These are phyloP conservation scores for Penicillium thymicola DNA, from an alignment of 2,329 filamentous ascomycete genomes.

Conservation along the genomic window DNA sequence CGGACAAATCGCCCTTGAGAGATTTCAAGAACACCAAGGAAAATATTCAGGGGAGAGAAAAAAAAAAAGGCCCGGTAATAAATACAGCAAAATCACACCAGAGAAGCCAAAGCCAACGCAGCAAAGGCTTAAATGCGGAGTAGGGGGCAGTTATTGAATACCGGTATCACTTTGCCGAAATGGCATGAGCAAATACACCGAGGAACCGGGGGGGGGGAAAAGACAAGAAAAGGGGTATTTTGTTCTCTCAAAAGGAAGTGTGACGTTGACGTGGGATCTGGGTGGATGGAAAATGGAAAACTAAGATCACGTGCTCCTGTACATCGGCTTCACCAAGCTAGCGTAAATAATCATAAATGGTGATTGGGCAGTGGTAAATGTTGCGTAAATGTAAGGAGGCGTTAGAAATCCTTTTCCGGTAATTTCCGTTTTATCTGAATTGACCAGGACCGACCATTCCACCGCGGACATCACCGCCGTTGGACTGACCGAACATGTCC, in stretches of 20 bases:
- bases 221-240: slow-evolving; percentile 11
- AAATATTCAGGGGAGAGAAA: background rate
- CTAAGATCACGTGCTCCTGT: slow-evolving; percentile 6
- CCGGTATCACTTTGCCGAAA: slow-evolving; percentile 14
- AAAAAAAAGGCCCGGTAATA: background rate
- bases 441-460: slow-evolving; percentile 39
- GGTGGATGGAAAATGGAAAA: slow-evolving; percentile 5
- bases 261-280: slow-evolving; percentile 14
- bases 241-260: slow-evolving; percentile 17
- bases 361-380: slow-evolving; percentile 9
- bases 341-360: slow-evolving; percentile 14
- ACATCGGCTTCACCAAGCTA: slow-evolving; percentile 12
- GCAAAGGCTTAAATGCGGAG: slow-evolving; percentile 12
- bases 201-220: background rate
- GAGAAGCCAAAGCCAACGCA: slow-evolving; percentile 12
- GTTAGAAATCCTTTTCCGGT: background rate
- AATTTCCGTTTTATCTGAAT: slow-evolving; percentile 28
- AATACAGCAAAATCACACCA: slow-evolving; percentile 9
- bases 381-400: background rate
- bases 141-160: slow-evolving; percentile 6
- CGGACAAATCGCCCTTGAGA: slow-evolving; percentile 8
- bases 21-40: slow-evolving; percentile 9
- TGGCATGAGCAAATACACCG: slow-evolving; percentile 18
- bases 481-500: slow-evolving; percentile 44
- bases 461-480: slow-evolving; percentile 34